Evolutionary conservation across 495 filamentous ascomycete species (phyloP), one percentile per base, ranked within the genome.

Genomic region (Penicillium coffeae): DNA sequence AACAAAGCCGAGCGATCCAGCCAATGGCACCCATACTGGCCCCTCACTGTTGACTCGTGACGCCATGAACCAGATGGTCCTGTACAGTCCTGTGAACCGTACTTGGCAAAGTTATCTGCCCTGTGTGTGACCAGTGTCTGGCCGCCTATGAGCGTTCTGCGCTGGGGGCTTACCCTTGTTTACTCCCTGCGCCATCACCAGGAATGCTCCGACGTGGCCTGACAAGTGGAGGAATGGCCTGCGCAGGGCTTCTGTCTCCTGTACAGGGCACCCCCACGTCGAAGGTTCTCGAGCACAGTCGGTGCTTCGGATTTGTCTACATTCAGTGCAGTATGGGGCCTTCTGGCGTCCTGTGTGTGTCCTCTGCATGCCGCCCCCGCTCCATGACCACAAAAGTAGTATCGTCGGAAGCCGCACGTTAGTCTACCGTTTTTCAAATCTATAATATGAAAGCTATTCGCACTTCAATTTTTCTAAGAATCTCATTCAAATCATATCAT

Each of bases 291-390:
- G 32, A 47, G 14, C 19, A 37, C 16, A 8, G 13, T 30, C n/a
- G n/a, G n/a, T n/a, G 45, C 8, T 21, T 45, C 8, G 15, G 10
- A 4, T 30, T 44, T 35, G 1, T 19, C 32, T 10, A n/a, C n/a
- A n/a, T n/a, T n/a, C n/a, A n/a, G n/a, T n/a, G n/a, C n/a, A n/a
- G n/a, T n/a, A n/a, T n/a, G n/a, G n/a, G 27, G 19, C 20, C 14
- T 20, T 16, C 16, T 35, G 42, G 27, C 39, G 43, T 18, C 49
- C 49, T 52, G 49, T 42, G 49, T 52, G 43, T 42, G 42, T 51
- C 48, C 42, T 3, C 21, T 38, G 30, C 38, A 37, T 22, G 40
- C 34, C 34, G 22, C 5, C 25, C 21, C 27, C 40, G 21, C 5
- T 22, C 21, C 9, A 13, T 20, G 30, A 19, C 33, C 15, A 21